Evolutionary conservation across 768 basidiomycete genomes (phyloP), one percentile per base, ranked within the genome.

Genomic region (Grammothele lineata): DNA sequence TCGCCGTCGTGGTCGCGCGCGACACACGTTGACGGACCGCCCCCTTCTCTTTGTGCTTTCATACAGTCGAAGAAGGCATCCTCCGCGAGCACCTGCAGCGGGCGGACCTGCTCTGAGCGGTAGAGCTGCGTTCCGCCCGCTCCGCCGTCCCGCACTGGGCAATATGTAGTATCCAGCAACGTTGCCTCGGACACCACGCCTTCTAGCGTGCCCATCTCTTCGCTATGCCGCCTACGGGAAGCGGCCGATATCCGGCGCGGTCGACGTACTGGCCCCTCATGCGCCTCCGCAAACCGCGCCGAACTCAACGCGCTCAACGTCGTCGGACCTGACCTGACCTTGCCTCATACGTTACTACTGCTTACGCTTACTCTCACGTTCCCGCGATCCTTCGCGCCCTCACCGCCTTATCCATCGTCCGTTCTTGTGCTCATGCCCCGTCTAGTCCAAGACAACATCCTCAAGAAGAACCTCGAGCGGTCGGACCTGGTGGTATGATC

Each of bases 31-130:
- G 37, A 44, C 43, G 12, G 37, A 22, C 12, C 17, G 35, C 19
- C 43, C n/a, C 17, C 24, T 18, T 25, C 37, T 19, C 46, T 45
- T 24, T 47, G 39, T n/a, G n/a, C n/a, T n/a, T n/a, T n/a, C n/a
- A n/a, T 48, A 50, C 59, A 77, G 87, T 87, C 21, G 80, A 83
- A 57, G 86, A 88, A 59, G 80, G 78, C 30, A 87, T 89, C 45
- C 67, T 89, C 36, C 75, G 85, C 26, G 74, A 80, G 56, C 83
- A 87, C 68, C 70, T 88, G 37, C 78, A 77, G 37, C 73, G 77
- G 38, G 85, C 84, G 36, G 82, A 85, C 67, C 70, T 87, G 47
- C 79, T 87, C 71, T 87, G 32, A 48, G 11, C n/a, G 40, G 25
- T 27, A 4, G 25, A 22, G n/a, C 40, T 26, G 14, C 26, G 24